Conservation (phyloP, 441 rosid species). For the Biscutella laevigata region DNA sequence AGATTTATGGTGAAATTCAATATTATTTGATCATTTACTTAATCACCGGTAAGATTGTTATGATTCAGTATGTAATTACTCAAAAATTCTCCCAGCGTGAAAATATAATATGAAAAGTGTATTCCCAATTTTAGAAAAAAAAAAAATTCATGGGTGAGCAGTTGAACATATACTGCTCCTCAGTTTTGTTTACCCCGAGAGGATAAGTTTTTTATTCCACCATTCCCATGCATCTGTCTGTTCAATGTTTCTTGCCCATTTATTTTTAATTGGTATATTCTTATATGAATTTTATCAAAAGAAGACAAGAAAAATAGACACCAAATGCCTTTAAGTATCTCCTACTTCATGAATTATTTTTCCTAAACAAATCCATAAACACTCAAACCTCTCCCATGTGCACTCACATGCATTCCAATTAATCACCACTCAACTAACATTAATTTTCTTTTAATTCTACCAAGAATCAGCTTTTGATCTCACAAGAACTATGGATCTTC, state of each 20-base stretch:
- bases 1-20: too few species aligned
- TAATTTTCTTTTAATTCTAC: neutral
- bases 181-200: neutral
- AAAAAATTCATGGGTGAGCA: too few species aligned
- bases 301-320: slow-evolving; percentile 1
- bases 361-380: slow-evolving; percentile 10
- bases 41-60: too few species aligned
- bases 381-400: slow-evolving; percentile 28
- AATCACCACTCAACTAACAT: neutral
- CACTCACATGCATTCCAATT: slow-evolving; percentile 27
- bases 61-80: too few species aligned
- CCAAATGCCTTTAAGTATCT: slow-evolving; percentile 20
- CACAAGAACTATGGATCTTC: slow-evolving; percentile 19
- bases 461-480: neutral
- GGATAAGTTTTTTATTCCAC: neutral
- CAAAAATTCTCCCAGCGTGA: too few species aligned
- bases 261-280: neutral
- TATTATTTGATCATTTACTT: too few species aligned
- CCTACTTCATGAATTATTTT: slow-evolving; percentile 12
- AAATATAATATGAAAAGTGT: too few species aligned
- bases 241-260: slow-evolving; percentile 15
- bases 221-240: slow-evolving; percentile 19
- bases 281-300: neutral
- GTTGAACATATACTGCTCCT: slow-evolving; percentile 12
- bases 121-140: too few species aligned